These are phyloP conservation scores for Wickerhamiella sorbophila DNA, from an alignment of 805 yeast species.

Conservation along the genomic window DNA sequence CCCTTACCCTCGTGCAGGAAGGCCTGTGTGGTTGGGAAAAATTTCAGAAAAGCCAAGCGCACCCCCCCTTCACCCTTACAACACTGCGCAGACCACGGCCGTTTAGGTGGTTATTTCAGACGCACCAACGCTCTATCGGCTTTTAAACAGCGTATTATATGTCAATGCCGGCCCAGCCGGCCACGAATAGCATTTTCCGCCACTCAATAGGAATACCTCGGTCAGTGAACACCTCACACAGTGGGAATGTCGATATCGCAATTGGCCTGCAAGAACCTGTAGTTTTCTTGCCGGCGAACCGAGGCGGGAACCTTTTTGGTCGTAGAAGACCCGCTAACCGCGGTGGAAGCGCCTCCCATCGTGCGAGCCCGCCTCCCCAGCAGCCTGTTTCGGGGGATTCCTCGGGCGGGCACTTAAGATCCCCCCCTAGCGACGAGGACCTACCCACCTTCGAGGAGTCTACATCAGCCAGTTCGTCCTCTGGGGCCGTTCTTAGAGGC, in stretches of 20 bases:
- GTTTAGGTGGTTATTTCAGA: too few relatives aligned
- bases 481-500: conserved; percentile 54
- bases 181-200: conserved; percentile 9
- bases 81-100: too few relatives aligned
- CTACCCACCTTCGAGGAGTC: conserved; percentile 5
- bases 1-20: too few relatives aligned
- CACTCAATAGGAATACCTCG: conserved; percentile 23
- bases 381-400: not conserved
- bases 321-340: conserved; percentile 1
- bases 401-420: not conserved
- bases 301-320: conserved; percentile 2
- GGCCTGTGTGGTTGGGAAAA: too few relatives aligned
- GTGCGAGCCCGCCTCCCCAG: not conserved
- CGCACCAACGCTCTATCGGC: too few relatives aligned
- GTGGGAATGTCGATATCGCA: conserved; percentile 23
- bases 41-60: too few relatives aligned
- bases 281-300: conserved; percentile 18
- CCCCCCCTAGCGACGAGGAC: not conserved
- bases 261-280: conserved; percentile 23
- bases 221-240: conserved; percentile 20
- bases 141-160: too few relatives aligned
- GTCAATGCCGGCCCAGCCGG: conserved; percentile 5
- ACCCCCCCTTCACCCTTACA: too few relatives aligned
- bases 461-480: conserved; percentile 3
- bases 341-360: not conserved